Conservation (phyloP, 2,329 filamentous ascomycete genomes). For the Emmonsiellopsis sp. region DNA sequence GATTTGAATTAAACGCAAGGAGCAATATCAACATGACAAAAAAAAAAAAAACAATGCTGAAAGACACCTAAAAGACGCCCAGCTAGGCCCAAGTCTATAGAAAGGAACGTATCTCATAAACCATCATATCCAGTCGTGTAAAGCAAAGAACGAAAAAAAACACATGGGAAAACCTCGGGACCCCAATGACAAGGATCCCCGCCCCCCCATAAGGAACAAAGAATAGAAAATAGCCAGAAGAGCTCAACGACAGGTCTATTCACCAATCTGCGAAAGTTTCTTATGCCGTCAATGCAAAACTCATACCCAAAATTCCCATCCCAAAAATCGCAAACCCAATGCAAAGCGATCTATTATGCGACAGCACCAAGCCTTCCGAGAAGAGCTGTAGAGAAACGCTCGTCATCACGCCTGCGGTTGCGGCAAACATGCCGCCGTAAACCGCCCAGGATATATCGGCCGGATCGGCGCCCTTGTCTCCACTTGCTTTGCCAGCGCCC, state of each 20-base stretch:
- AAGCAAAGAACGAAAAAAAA: neutral
- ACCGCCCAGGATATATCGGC: constrained; percentile 44
- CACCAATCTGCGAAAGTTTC: neutral
- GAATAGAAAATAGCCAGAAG: neutral
- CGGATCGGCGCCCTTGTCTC: constrained; percentile 11
- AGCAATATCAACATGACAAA: neutral
- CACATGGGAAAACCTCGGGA: neutral
- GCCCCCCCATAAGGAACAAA: neutral
- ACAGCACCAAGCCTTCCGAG: constrained; percentile 73
- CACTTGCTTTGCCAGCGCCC: constrained; percentile 45
- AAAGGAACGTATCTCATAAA: neutral
- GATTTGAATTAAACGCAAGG: neutral
- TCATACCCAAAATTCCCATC: constrained; percentile 79
- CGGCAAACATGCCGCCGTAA: constrained; percentile 63
- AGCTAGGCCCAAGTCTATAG: neutral
- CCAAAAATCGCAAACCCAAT: constrained; percentile 39
- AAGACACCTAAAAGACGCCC: neutral
- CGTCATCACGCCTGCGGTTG: constrained; percentile 90
- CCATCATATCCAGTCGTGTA: neutral
- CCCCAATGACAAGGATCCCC: neutral
- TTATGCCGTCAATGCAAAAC: constrained; percentile 68
- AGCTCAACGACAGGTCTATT: too few relatives aligned
- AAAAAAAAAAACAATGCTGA: neutral
- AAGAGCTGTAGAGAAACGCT: constrained; percentile 86
- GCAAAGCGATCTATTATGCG: constrained; percentile 36